Conservation (phyloP, 352 stramenopile genomes). For the Plasmopara viticola region DNA sequence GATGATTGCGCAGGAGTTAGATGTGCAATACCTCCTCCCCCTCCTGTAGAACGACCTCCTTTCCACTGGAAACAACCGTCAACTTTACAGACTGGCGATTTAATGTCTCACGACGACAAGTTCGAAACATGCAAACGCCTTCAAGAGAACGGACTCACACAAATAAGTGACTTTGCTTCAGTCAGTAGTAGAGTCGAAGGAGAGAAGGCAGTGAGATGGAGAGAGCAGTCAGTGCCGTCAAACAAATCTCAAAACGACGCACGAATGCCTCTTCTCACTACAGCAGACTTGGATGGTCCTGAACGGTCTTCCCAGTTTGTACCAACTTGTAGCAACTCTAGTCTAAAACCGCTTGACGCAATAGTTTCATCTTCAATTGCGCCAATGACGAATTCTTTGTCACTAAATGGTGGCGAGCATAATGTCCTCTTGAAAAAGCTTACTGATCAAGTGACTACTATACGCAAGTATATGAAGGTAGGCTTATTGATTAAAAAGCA, state of each 20-base stretch:
- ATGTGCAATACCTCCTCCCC: not conserved
- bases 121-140: constrained; percentile 65
- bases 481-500: not conserved
- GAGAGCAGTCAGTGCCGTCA: constrained; percentile 1
- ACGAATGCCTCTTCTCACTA: constrained; percentile 15
- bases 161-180: constrained; percentile 5
- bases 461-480: constrained; percentile 76
- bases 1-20: not conserved
- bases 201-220: constrained; percentile 13
- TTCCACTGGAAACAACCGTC: not conserved
- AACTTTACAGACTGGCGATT: constrained; percentile 2
- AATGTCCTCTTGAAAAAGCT: constrained; percentile 23
- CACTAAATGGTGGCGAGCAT: constrained; percentile 6
- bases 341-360: constrained; percentile 6
- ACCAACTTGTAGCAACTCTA: constrained; percentile 8
- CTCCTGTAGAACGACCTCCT: constrained; percentile 3
- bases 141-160: constrained; percentile 36
- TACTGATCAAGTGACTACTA: constrained; percentile 39
- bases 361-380: constrained; percentile 1
- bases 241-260: constrained; percentile 2
- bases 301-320: not conserved
- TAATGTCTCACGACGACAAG: constrained; percentile 45
- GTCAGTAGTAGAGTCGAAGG: constrained; percentile 2
- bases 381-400: constrained; percentile 1
- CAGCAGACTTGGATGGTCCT: constrained; percentile 7